These are phyloP conservation scores for Cercospora beticola DNA, from an alignment of 2,329 filamentous ascomycete species.

Conservation along the genomic window DNA sequence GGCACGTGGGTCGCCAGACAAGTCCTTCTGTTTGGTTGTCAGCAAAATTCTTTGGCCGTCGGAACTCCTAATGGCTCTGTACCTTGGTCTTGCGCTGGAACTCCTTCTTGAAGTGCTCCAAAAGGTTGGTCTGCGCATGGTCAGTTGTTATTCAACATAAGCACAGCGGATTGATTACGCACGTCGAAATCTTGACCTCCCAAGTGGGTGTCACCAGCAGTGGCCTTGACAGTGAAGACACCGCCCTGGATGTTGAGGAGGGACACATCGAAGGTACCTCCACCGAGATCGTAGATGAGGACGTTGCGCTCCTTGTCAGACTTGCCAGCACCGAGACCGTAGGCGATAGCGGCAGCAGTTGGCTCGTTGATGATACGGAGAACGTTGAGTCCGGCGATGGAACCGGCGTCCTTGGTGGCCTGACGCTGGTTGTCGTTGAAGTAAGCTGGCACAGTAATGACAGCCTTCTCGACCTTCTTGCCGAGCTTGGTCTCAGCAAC, in stretches of 20 bases:
- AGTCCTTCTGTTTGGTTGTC: constrained; percentile 44
- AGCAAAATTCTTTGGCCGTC: background rate
- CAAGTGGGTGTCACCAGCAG: constrained; percentile 71
- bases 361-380: constrained; percentile 99
- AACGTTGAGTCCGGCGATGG: constrained; percentile 94
- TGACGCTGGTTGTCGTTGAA: constrained; percentile 99
- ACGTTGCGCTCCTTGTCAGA: constrained; percentile 98
- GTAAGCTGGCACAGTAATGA: constrained; percentile 98
- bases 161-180: background rate
- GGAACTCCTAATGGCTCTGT: background rate
- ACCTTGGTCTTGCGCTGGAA: constrained; percentile 80
- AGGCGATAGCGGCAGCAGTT: constrained; percentile 95
- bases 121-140: constrained; percentile 75
- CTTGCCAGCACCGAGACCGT: constrained; percentile 66
- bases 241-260: constrained; percentile 98
- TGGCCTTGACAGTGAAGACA: constrained; percentile 99
- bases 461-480: constrained; percentile 98
- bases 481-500: constrained; percentile 97
- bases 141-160: background rate
- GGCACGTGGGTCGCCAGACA: constrained; percentile 82
- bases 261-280: constrained; percentile 99
- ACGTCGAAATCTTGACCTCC: constrained; percentile 14
- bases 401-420: constrained; percentile 98
- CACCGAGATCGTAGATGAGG: constrained; percentile 99
- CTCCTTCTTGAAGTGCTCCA: constrained; percentile 96